Base-by-base conservation (phyloP, 352 stramenopile species). In the Salisapilia sapeloensis region DNA sequence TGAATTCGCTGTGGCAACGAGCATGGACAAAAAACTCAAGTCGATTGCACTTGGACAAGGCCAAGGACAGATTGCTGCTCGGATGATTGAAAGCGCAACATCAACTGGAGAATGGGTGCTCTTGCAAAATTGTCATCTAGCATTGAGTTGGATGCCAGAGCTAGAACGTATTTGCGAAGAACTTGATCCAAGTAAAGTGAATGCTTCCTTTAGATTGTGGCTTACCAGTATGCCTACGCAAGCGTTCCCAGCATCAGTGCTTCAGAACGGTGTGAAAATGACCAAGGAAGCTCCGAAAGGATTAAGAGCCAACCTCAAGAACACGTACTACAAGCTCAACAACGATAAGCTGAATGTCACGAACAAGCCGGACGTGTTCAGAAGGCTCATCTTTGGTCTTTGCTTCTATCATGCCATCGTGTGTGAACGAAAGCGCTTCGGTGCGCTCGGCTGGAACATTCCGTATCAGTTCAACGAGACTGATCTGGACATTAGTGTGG, bases 381-480 rank as follows among this genome's bases (percentile, higher is more conserved):
- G 72, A n/a, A 97, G 97, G 38, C 48, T 97, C 9, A 48, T 97
- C 9, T 97, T 97, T 41, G 90, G 77, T 0, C 55, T 97, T 6
- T 83, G 67, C 42, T 91, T 92, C 46, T 92, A 80, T 53, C 83
- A 95, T 34, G 89, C 89, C 4, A 61, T 89, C 13, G 74, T 95
- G 24, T 92, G 94, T 44, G 91, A 97, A 60, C 77, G 91, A 30
- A 85, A 93, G 46, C 81, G 92, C n/a, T 97, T 97, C 36, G 91
- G 91, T 2, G 77, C 91, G 3, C 45, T 97, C 5, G 91, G 91
- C 12, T 97, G 91, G 91, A 97, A 97, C 46, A 96, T 96, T 20
- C 86, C 87, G 9, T 97, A 97, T 60, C 83, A 96, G 38, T 97
- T 97, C 46, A 97, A 97, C 43, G 85, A 97, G 31, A 97, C 90